Evolutionary conservation across 2,329 filamentous ascomycete genomes (phyloP).

Genomic region (Colletotrichum euphorbiae): DNA sequence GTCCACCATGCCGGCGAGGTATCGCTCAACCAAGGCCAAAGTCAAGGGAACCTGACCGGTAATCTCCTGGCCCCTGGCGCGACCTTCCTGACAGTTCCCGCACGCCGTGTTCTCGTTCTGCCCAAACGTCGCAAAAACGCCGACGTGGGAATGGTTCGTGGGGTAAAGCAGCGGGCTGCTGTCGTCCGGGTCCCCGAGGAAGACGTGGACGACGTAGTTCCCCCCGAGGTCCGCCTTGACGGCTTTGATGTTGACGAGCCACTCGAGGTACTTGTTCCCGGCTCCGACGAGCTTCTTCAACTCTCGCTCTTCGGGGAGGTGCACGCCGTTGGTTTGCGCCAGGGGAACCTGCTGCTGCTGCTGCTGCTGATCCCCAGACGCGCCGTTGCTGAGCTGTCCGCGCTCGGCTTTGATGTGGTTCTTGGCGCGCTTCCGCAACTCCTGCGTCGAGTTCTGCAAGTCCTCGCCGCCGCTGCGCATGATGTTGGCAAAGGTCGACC

Average conservation of each 20-base stretch:
- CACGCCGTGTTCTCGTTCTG: constrained; percentile 45
- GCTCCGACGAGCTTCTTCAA: constrained; percentile 18
- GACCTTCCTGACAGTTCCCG: constrained; percentile 42
- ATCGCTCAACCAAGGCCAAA: constrained; percentile 45
- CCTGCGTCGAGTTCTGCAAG: constrained; percentile 12
- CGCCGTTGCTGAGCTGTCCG: neutral
- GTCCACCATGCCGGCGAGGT: constrained; percentile 41
- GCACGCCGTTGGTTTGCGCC: neutral
- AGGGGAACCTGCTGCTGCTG: constrained; percentile 1
- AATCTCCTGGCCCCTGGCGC: constrained; percentile 37
- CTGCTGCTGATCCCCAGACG: neutral
- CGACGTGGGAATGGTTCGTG: constrained; percentile 60
- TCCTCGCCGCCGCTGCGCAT: constrained; percentile 17
- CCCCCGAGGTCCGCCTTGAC: constrained; percentile 60
- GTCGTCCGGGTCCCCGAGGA: constrained; percentile 56
- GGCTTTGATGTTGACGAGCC: constrained; percentile 66
- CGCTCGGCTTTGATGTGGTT: constrained; percentile 19
- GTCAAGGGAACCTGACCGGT: constrained; percentile 47
- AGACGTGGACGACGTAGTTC: constrained; percentile 67
- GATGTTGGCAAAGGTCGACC: constrained; percentile 33
- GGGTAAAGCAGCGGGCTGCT: constrained; percentile 57
- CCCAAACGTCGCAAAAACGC: constrained; percentile 55
- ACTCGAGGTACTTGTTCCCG: constrained; percentile 56
- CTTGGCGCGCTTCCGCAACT: constrained; percentile 23
- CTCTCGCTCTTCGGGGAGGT: constrained; percentile 12